Evolutionary conservation across 2,329 filamentous ascomycete species (phyloP).

Genomic region (Tolypocladium ophioglossoides): DNA sequence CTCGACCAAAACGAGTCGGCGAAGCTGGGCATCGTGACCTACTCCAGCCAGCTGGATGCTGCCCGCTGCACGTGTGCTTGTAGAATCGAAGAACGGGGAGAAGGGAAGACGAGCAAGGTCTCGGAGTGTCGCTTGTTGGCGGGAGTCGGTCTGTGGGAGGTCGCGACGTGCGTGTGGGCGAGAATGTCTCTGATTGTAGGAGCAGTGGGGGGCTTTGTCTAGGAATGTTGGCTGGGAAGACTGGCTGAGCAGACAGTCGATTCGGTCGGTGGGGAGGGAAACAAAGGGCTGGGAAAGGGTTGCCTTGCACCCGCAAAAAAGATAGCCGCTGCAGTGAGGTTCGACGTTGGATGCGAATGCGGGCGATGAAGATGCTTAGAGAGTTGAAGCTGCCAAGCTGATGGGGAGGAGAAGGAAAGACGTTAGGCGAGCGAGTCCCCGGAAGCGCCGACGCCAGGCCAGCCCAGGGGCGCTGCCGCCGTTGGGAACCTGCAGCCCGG

Average conservation of each 20-base stretch:
- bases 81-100: neutral
- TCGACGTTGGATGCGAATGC: neutral
- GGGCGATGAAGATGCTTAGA: neutral
- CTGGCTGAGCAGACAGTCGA: neutral
- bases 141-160: neutral
- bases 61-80: neutral
- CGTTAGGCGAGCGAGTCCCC: too few relatives aligned
- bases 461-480: neutral
- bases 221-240: neutral
- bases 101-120: neutral
- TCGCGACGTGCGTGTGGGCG: neutral
- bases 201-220: neutral
- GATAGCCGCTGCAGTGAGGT: neutral
- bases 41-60: conserved; percentile 4
- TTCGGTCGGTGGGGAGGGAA: neutral
- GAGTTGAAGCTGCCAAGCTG: neutral
- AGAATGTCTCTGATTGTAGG: neutral
- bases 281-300: neutral
- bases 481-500: neutral
- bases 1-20: conserved; percentile 95
- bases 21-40: conserved; percentile 67
- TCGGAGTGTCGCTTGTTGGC: neutral
- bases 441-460: neutral
- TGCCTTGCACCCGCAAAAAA: neutral
- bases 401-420: too few relatives aligned